These are phyloP conservation scores for Kuraishia hungarica DNA, from an alignment of 805 yeast species.

Conservation along the genomic window DNA sequence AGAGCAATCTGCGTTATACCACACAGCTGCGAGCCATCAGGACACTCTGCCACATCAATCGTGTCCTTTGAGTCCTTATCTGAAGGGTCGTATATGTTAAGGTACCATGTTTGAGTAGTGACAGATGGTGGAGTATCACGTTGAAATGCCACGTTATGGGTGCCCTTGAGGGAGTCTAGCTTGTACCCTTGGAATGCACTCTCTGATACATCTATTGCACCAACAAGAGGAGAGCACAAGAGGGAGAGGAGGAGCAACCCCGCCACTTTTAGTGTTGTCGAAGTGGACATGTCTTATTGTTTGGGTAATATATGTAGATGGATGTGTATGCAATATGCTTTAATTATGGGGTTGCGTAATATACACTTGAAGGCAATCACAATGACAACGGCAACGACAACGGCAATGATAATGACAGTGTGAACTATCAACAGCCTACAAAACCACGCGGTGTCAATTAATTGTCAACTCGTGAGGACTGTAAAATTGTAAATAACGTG, in stretches of 20 bases:
- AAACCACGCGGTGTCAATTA: too few relatives aligned
- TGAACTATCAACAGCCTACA: too few relatives aligned
- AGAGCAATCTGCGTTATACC: slow-evolving; percentile 53
- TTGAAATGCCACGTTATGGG: slow-evolving; percentile 29
- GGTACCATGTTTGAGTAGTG: slow-evolving; percentile 54
- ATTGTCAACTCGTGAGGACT: too few relatives aligned
- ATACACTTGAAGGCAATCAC: too few relatives aligned
- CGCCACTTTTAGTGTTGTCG: neutral
- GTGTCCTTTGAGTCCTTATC: slow-evolving; percentile 21
- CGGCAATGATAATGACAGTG: too few relatives aligned
- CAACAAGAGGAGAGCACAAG: neutral
- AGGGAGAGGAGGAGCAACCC: neutral
- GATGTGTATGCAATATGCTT: neutral
- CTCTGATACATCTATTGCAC: slow-evolving; percentile 16
- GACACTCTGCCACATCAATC: slow-evolving; percentile 42
- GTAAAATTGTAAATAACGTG: too few relatives aligned
- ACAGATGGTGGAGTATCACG: slow-evolving; percentile 74
- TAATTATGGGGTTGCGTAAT: neutral
- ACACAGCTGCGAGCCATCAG: slow-evolving; percentile 67
- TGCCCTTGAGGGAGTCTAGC: slow-evolving; percentile 39
- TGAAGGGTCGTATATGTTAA: slow-evolving; percentile 62
- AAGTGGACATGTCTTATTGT: neutral
- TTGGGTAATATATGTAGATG: neutral
- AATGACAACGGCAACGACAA: too few relatives aligned
- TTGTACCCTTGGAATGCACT: slow-evolving; percentile 29